Evolutionary conservation across 106 monocot species (phyloP).

Genomic region (Apostasia shenzhenica): DNA sequence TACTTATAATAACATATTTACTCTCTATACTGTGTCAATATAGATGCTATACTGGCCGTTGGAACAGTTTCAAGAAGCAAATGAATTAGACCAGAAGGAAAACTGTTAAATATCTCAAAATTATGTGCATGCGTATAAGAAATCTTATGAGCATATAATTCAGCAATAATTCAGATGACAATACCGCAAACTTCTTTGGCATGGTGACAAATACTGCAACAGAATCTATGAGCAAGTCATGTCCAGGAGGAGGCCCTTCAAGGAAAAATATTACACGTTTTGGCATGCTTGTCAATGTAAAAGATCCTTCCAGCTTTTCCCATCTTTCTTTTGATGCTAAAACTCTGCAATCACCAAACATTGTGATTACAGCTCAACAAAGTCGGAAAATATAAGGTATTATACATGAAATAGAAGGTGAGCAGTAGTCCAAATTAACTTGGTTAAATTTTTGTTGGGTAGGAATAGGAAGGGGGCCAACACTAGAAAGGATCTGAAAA

Average conservation of each 20-base stretch:
- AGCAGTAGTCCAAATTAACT: neutral
- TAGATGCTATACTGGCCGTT: no score
- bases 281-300: conserved; percentile 21
- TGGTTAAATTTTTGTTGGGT: no score
- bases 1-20: no score
- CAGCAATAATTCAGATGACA: neutral
- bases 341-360: conserved; percentile 12
- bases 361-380: neutral
- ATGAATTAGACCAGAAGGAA: no score
- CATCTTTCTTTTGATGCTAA: conserved; percentile 25
- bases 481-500: no score
- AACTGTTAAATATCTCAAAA: neutral
- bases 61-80: no score
- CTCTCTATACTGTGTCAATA: no score
- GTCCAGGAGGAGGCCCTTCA: conserved; percentile 39
- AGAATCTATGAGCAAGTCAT: conserved; percentile 40
- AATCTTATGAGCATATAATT: neutral
- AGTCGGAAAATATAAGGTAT: neutral
- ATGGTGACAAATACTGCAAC: conserved; percentile 13
- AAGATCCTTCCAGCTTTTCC: conserved; percentile 38
- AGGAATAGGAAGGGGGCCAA: no score
- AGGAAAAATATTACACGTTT: conserved; percentile 28
- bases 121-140: neutral
- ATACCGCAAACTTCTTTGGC: conserved; percentile 7
- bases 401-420: neutral